Conservation (phyloP, 2,329 filamentous ascomycete species). For the Fonsecaea multimorphosa region DNA sequence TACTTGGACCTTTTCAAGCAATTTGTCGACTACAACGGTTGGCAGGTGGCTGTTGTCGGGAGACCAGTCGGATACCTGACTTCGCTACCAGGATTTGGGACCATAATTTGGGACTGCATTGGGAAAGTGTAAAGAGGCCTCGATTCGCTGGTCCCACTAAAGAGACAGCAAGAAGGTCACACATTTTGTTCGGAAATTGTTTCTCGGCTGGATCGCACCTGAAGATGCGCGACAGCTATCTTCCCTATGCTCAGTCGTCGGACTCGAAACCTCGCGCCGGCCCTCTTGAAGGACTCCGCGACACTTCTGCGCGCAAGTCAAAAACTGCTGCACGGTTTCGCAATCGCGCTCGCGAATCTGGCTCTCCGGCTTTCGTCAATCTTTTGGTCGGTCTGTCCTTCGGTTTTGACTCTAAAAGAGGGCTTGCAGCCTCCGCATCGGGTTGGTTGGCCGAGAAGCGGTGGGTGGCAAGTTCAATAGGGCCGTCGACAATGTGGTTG, state of each 20-base stretch:
- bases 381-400: conserved; percentile 8
- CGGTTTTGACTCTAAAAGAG: conserved; percentile 11
- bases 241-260: conserved; percentile 14
- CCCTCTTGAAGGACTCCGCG: conserved; percentile 23
- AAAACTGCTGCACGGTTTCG: conserved; percentile 20
- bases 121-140: not conserved
- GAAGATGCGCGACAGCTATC: not conserved
- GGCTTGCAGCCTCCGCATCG: conserved; percentile 19
- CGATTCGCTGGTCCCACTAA: not conserved
- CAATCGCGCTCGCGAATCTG: conserved; percentile 19
- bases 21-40: not conserved
- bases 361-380: not conserved
- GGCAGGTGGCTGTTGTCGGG: not conserved
- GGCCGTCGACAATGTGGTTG: conserved; percentile 7
- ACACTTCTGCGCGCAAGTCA: conserved; percentile 21
- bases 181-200: not conserved
- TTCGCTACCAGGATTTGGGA: not conserved
- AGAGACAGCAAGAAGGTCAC: not conserved
- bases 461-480: conserved; percentile 29
- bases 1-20: not conserved
- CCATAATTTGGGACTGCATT: not conserved
- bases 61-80: not conserved
- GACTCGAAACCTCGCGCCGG: conserved; percentile 10
- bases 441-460: conserved; percentile 21
- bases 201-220: not conserved